Evolutionary conservation across 1,284 basidiomycete genomes (phyloP), one percentile per base, ranked within the genome.

Genomic region (Cutaneotrichosporon arboriforme): DNA sequence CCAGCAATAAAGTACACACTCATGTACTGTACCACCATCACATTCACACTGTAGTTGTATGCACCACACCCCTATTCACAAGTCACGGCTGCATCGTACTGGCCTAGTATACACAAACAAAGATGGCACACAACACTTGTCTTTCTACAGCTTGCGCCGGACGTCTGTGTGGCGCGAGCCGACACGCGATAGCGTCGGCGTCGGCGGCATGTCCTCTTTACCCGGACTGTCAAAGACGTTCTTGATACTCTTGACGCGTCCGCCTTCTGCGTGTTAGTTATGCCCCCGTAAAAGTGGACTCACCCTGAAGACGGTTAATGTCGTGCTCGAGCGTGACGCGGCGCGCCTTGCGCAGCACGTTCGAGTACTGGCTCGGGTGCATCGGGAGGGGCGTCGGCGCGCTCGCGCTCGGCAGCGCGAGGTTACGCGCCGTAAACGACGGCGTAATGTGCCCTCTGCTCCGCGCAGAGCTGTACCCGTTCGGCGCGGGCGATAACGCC

Each of bases 301-400:
- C 10, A 45, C 43, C 66, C 34, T 67, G 54, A 37, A 74, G 50
- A 9, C 60, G 51, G 46, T 72, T 65, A 38, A 74, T 69, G 51
- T 76, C 74, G 48, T 73, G 68, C 46, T 76, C 74, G 23, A 76
- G 71, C 12, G 74, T 74, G 12, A 70, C 54, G 14, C 74, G 57
- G 45, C 74, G 60, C 9, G 61, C 58, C 47, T 65, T 69, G 42
- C 67, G 64, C 13, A 57, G 41, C 4, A 60, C 43, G 13, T 65
- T 61, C 10, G 4, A 60, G 46, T 43, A 65, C 70, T 55, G 59
- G 56, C 35, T 60, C 57, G 51, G 67, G 45, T 74, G 70, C 62
- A 68, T 68, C 0, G 74, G 74, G 7, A 75, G 55, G 18, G 73
- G 72, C 3, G 58, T 58, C 20, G 67, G 66, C 1, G n/a, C 26